These are phyloP conservation scores for Cochlearia excelsa DNA, from an alignment of 345 rosid genomes.

Conservation along the genomic window DNA sequence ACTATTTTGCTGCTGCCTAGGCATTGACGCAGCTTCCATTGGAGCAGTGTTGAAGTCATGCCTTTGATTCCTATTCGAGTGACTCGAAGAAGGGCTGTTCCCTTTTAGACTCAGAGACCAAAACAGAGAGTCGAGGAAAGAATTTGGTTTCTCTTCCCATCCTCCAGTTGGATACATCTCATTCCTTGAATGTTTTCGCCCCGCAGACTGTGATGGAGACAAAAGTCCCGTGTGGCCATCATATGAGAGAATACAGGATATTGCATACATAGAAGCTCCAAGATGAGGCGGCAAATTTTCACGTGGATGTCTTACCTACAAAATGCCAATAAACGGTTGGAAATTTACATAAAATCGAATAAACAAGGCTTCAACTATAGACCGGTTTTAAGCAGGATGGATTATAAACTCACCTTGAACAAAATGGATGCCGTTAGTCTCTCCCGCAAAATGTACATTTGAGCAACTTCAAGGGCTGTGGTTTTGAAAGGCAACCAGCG, in stretches of 20 bases:
- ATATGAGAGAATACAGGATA: conserved; percentile 54
- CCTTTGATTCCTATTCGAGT: conserved; percentile 15
- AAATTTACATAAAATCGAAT: neutral
- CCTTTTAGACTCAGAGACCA: conserved; percentile 38
- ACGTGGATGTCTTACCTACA: conserved; percentile 63
- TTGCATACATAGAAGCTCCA: conserved; percentile 57
- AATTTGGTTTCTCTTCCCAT: conserved; percentile 30
- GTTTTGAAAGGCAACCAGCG: conserved; percentile 73
- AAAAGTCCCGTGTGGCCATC: conserved; percentile 59
- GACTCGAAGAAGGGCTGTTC: conserved; percentile 26
- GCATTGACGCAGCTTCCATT: conserved; percentile 18
- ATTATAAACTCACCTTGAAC: conserved; percentile 52
- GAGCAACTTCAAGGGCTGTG: conserved; percentile 83
- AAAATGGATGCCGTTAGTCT: conserved; percentile 64
- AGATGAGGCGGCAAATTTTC: conserved; percentile 61
- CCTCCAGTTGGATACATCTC: conserved; percentile 39
- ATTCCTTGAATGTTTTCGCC: conserved; percentile 43
- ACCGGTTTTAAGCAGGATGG: neutral
- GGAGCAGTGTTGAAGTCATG: conserved; percentile 7
- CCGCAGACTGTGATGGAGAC: conserved; percentile 39
- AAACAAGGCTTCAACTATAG: neutral
- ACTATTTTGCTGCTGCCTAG: conserved; percentile 15
- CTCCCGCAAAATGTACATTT: conserved; percentile 85
- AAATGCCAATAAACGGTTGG: conserved; percentile 14
- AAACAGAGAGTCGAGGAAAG: conserved; percentile 35